Base-by-base conservation (phyloP, 2,329 filamentous ascomycete genomes). In the Pestalotiopsis sp. region DNA sequence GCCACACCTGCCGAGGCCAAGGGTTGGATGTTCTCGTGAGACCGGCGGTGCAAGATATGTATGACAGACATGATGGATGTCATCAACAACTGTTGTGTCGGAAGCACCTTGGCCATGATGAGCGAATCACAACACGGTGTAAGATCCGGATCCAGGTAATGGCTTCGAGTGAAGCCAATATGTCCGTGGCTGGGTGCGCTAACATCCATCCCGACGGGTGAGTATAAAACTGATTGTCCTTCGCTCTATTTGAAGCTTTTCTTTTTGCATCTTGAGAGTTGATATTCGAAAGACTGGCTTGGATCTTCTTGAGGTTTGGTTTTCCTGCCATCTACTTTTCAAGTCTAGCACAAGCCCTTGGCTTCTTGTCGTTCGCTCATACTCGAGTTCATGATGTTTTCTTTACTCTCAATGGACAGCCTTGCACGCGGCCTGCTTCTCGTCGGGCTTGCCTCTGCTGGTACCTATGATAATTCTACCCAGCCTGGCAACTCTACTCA, bases 341-440 rank as follows among this genome's bases (percentile, higher is more conserved):
- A 31, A 52, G 41, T 63, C 9, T 14, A 38, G 27, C n/a, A 27
- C 9, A 23, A 57, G 11, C 60, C 25, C 40, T 64, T 40, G 66
- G 13, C 41, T 57, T 56, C 38, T 68, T 11, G 12, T 64, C 59
- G 25, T 27, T 56, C 59, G 41, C 31, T 62, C 52, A 20, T 57
- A 14, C 17, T 57, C 13, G 12, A 17, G 17, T 62, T 61, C 11
- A 68, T 1, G 17, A 70, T 70, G 68, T 41, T 20, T 17, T 66
- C 68, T 23, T 58, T 70, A 3, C 41, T 61, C 5, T 68, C 40
- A 11, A n/a, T 68, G 25, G 62, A 57, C 31, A 66, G 66, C 20
- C 20, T 69, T 25, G 61, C 36, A 7, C 49, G 66, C 12, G 20
- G 63, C 68, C 31, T 68, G 14, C 58, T 70, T 58, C 25, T 70